These are phyloP conservation scores for Rhodotorula sp. DNA, from an alignment of 1,284 basidiomycete genomes.

Conservation along the genomic window DNA sequence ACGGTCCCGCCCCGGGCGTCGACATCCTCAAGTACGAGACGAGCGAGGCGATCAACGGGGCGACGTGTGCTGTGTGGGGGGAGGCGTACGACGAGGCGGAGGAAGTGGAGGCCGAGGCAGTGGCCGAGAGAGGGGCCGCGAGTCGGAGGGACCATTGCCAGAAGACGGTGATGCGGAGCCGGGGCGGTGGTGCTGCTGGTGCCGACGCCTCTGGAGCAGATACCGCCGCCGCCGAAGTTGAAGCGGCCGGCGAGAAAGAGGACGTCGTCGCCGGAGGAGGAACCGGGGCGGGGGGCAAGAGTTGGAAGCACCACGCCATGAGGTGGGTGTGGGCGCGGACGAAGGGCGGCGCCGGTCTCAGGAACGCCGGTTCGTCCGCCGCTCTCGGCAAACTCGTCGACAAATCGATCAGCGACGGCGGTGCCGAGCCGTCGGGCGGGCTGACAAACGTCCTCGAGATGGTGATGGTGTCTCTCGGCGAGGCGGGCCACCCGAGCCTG, in stretches of 20 bases:
- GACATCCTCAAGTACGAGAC: neutral
- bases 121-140: slow-evolving; percentile 59
- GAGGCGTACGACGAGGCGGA: neutral
- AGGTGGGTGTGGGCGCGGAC: slow-evolving; percentile 86
- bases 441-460: slow-evolving; percentile 73
- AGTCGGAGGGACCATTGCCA: slow-evolving; percentile 92
- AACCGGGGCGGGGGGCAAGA: slow-evolving; percentile 47
- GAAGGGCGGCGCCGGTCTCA: slow-evolving; percentile 90
- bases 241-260: slow-evolving; percentile 37
- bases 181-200: neutral
- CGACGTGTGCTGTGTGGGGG: slow-evolving; percentile 1
- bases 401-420: slow-evolving; percentile 69
- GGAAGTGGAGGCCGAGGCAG: neutral
- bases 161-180: slow-evolving; percentile 78
- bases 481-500: slow-evolving; percentile 92
- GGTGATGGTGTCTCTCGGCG: slow-evolving; percentile 87
- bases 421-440: neutral
- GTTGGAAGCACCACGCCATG: slow-evolving; percentile 89
- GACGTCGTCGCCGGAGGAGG: neutral
- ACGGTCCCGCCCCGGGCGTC: slow-evolving; percentile 34
- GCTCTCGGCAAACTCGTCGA: slow-evolving; percentile 94
- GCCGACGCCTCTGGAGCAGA: slow-evolving; percentile 49
- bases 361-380: slow-evolving; percentile 82
- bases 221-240: slow-evolving; percentile 43
- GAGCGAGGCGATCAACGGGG: slow-evolving; percentile 9